Evolutionary conservation across 176 grass and related monocot genomes (phyloP), one percentile per base, ranked within the genome.

Genomic region (Secale cereale): DNA sequence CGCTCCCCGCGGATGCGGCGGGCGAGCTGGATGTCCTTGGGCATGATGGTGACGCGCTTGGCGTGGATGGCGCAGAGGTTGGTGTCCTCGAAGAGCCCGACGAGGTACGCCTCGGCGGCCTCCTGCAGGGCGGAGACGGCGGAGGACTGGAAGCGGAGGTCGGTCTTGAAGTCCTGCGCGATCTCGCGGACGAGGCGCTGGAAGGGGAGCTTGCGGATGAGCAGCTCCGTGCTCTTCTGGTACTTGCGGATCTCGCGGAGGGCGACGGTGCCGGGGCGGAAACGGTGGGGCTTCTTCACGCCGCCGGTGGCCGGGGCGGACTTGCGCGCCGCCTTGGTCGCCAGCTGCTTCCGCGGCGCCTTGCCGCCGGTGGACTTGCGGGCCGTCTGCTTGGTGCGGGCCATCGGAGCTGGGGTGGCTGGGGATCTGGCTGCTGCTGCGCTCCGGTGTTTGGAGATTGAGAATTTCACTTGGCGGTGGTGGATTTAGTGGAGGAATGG

Each of bases 191-290:
- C 87, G 0, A 92, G 85, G 3, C 87, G 81, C 87, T 92, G 87
- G 87, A 92, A 92, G 0, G 91, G 91, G 4, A 92, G 91, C 87
- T 92, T 92, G 12, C 87, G 87, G 81, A 93, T 93, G 2, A 93
- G 87, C 22, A 93, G 78, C 82, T 92, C 87, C n/a, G 87, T 92
- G 85, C 87, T 92, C 87, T 92, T 92, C 85, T 92, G 91, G 85
- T 92, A 92, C 85, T 90, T 92, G 84, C 87, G 87, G 77, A 92
- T 92, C 91, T 87, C 91, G 0, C 91, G 76, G 22, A 92, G 91
- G 0, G 91, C 91, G 41, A 92, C 91, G 81, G 91, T 93, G 43
- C 91, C 91, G 0, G 85, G 91, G 15, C 88, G 71, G 85, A 90
- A 93, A 13, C 88, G 91, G 78, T 93, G 91, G 0, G 91, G 91